Evolutionary conservation across 2,329 filamentous ascomycete species (phyloP), one percentile per base, ranked within the genome.

Genomic region (Xylariaceae sp.): DNA sequence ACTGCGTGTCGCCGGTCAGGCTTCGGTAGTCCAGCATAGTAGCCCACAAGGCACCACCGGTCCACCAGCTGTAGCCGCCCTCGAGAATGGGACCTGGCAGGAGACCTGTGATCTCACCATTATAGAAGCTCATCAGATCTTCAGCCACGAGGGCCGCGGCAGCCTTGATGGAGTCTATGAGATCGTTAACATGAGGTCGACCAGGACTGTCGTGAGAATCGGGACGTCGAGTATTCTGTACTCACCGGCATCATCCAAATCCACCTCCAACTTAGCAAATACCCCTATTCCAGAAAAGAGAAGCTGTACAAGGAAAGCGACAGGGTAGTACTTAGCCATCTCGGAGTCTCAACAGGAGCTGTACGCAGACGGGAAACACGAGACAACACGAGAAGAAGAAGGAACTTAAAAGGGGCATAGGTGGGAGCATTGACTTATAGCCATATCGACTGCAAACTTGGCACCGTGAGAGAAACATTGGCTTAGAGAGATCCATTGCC

Each of bases 11-110:
- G 4, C 78, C 79, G 1, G 80, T 82, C 60, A 75, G 80, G 62
- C 76, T 76, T 73, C 78, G 79, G 66, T 83, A 83, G 66, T 82
- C 78, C 13, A 84, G 73, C 60, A 83, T 63, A 2, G 76, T 73
- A 53, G 77, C 73, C 72, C 82, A 83, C 64, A 84, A 65, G 11
- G 74, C 73, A 7, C 76, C 75, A 1, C 78, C 77, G 59, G 82
- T 79, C 37, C 37, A 42, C 37, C 37, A 42, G 11, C 37, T 42
- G 56, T 78, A 78, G n/a, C 67, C 58, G 23, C 65, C 68, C 1
- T 57, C 53, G 3, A 59, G 58, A 3, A 58, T 55, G n/a, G 59
- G 61, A 6, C 51, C 57, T 2, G 63, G 58, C 1, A 71, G 59
- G n/a, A 72, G 44, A 0, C 69, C 70, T 1, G 65, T 62, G n/a